Percentiles rank a stretch among this genome's conserved stretches.
Conservation (phyloP, 164 flowering plant species). For the Stephania japonica region DNA sequence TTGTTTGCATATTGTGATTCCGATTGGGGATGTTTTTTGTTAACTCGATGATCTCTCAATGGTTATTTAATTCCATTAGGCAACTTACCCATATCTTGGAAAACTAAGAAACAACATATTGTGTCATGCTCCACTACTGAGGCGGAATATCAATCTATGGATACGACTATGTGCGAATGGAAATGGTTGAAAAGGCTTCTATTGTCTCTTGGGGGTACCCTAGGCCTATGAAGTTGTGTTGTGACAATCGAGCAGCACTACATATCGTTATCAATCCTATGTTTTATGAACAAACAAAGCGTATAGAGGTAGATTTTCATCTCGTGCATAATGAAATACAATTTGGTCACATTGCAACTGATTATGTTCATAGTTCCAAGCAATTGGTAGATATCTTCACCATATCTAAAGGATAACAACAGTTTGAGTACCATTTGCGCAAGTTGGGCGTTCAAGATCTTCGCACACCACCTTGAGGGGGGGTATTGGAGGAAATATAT, state of each 20-base stretch:
- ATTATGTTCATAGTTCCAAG: background rate
- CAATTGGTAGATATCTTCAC: background rate
- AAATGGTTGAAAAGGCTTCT: background rate
- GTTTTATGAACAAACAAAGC: background rate
- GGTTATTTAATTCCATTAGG: no score
- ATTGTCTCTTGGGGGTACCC: background rate
- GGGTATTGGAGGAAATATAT: no score
- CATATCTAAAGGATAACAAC: background rate
- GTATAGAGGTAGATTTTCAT: slow-evolving; percentile 2
- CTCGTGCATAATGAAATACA: background rate
- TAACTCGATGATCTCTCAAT: no score
- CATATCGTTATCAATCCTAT: background rate
- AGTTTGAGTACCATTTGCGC: no score
- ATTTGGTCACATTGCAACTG: background rate
- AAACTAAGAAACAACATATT: background rate
- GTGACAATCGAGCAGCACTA: slow-evolving; percentile 1
- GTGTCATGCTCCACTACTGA: background rate
- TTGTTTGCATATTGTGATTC: no score
- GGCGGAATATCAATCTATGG: slow-evolving; percentile 3
- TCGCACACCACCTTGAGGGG: no score
- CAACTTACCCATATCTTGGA: slow-evolving; percentile 1
- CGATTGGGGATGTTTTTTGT: no score
- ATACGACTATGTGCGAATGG: background rate
- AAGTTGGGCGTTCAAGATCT: no score
- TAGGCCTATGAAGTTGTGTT: background rate